Conservation (phyloP, 2,329 filamentous ascomycete species). For the Chaetomium sp. region DNA sequence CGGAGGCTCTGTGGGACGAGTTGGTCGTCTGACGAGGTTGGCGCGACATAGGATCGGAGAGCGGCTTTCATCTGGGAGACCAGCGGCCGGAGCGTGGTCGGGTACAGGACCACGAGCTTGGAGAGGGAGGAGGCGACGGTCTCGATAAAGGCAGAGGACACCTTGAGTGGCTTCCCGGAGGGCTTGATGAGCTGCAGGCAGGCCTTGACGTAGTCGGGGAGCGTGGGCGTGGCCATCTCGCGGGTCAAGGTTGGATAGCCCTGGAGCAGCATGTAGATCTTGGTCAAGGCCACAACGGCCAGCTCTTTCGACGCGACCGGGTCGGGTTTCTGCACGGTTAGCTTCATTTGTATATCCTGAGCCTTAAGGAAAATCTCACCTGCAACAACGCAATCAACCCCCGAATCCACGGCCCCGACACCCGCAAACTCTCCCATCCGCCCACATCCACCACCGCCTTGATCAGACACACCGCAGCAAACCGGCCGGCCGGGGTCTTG, state of each 20-base stretch:
- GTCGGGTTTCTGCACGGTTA: constrained; percentile 60
- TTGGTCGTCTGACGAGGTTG: constrained; percentile 48
- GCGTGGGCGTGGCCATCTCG: constrained; percentile 78
- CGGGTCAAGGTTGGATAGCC: constrained; percentile 75
- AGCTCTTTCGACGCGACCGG: constrained; percentile 68
- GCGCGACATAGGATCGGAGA: constrained; percentile 54
- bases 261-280: constrained; percentile 78
- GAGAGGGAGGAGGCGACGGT: constrained; percentile 65
- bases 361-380: constrained; percentile 45
- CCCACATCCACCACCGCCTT: constrained; percentile 78
- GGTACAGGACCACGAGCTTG: constrained; percentile 69
- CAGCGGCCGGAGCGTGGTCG: constrained; percentile 75
- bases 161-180: constrained; percentile 34
- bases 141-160: constrained; percentile 50
- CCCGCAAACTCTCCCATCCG: constrained; percentile 73
- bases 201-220: constrained; percentile 66
- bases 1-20: constrained; percentile 48
- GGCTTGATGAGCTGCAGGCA: constrained; percentile 61
- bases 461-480: constrained; percentile 68
- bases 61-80: constrained; percentile 60
- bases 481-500: constrained; percentile 65
- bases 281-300: constrained; percentile 67
- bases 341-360: too few relatives aligned
- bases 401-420: constrained; percentile 67
- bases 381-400: constrained; percentile 69